Evolutionary conservation across 108 stramenopile genomes (phyloP).

Genomic region (Thalassiosira profunda): DNA sequence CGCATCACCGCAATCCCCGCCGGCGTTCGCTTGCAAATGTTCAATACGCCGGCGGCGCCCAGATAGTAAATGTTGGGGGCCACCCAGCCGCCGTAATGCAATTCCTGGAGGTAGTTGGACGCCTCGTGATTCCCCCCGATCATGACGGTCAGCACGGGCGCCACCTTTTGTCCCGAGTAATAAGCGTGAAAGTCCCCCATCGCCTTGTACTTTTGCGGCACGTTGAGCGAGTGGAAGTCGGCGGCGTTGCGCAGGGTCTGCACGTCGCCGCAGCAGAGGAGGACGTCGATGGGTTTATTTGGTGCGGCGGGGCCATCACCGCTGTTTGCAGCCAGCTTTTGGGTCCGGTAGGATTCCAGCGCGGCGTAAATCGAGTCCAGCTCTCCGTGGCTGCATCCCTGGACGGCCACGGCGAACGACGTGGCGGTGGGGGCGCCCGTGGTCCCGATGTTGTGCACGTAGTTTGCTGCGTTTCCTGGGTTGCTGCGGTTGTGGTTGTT

Average conservation of each 20-base stretch:
- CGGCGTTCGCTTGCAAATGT: slow-evolving; percentile 27
- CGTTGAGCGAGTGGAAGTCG: slow-evolving; percentile 88
- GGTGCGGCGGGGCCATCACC: too few relatives aligned
- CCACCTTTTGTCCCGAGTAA: slow-evolving; percentile 87
- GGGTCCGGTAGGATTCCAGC: slow-evolving; percentile 45
- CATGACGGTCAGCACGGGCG: slow-evolving; percentile 95
- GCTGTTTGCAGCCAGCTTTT: neutral
- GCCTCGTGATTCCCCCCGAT: slow-evolving; percentile 99
- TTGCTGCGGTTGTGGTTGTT: too few relatives aligned
- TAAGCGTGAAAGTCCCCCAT: slow-evolving; percentile 94
- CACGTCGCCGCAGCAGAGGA: slow-evolving; percentile 99
- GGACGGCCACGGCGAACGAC: slow-evolving; percentile 87
- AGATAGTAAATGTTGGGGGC: slow-evolving; percentile 99
- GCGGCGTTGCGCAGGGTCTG: slow-evolving; percentile 88
- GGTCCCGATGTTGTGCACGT: slow-evolving; percentile 39
- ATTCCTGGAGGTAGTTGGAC: slow-evolving; percentile 91
- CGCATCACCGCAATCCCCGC: slow-evolving; percentile 71
- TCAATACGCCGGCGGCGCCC: slow-evolving; percentile 92
- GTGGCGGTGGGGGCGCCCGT: slow-evolving; percentile 29
- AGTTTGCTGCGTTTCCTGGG: too few relatives aligned
- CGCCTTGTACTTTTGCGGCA: slow-evolving; percentile 93
- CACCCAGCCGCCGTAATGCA: slow-evolving; percentile 98
- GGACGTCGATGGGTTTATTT: slow-evolving; percentile 76
- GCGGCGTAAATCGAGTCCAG: slow-evolving; percentile 95
- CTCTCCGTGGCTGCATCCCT: slow-evolving; percentile 99